Conservation (phyloP, 2,329 filamentous ascomycete species). For the Fusarium drepaniforme region DNA sequence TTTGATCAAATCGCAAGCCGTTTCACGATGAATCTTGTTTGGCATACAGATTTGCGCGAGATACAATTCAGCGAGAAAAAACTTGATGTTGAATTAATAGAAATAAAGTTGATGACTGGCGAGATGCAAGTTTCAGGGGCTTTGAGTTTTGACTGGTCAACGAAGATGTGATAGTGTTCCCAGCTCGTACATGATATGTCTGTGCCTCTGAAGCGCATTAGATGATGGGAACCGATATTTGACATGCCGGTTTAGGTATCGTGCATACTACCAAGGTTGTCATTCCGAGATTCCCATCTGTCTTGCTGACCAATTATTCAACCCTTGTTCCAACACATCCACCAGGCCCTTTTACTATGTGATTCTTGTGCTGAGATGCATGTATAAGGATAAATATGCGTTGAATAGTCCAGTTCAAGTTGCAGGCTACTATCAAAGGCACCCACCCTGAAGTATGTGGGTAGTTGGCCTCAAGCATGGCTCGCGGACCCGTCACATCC, state of each 20-base stretch:
- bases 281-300: not conserved
- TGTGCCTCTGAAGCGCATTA: not conserved
- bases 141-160: not conserved
- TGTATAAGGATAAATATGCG: not conserved
- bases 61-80: not conserved
- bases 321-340: not conserved
- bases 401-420: not conserved
- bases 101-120: not conserved
- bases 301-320: not conserved
- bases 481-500: not conserved
- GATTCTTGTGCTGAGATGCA: not conserved
- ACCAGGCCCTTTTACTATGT: not conserved
- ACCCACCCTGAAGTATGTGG: not conserved
- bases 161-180: not conserved
- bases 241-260: not conserved
- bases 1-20: conserved; percentile 1
- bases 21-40: conserved; percentile 1
- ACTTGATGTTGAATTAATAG: not conserved
- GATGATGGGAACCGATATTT: not conserved
- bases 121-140: not conserved
- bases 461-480: not conserved
- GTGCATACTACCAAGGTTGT: not conserved
- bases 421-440: not conserved
- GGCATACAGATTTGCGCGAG: not conserved
- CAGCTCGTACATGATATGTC: not conserved